Base-by-base conservation (phyloP, 2,329 filamentous ascomycete species). In the Rutstroemia sp. region DNA sequence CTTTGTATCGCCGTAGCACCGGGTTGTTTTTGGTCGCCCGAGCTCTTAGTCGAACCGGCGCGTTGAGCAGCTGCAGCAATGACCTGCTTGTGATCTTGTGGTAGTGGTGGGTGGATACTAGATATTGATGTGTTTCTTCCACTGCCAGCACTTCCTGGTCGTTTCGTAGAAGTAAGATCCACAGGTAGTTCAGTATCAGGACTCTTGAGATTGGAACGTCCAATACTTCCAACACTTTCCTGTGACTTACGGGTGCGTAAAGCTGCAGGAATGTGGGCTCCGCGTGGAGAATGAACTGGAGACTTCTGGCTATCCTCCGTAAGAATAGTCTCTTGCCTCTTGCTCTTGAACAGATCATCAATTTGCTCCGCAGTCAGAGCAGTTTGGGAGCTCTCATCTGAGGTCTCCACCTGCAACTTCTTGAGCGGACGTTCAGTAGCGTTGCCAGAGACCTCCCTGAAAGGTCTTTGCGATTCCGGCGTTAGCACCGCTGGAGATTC, bases 361-460 rank as follows among this genome's bases (percentile, higher is more conserved):
- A 96, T 90, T 56, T 87, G 85, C 50, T 87, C 82, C 0, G 88
- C 82, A n/a, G 90, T 95, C 30, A 96, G 76, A 41, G 86, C 79
- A 23, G 92, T 96, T 72, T 96, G 92, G 14, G 88, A 87, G 53
- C 85, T 82, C 62, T 87, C 86, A 65, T 95, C 90, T 19, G 77
- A 74, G 59, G 79, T 86, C 54, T 73, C 70, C 42, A 73, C 60
- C 21, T 68, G 52, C 21, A 61, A 65, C 65, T 75, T 79, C 57
- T 74, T 75, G 6, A 62, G 49, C 23, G 72, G 65, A 19, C 73
- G 73, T 52, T 71, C 66, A 58, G 70, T 72, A 3, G 76, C 71
- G 65, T 87, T 88, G 54, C 74, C 74, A n/a, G 84, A 82, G 12
- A 87, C 76, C 64, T 85, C 81, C 67, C 76, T 81, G 65, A 88